Conservation (phyloP, 768 basidiomycete species). For the Tremella yokohamensis region DNA sequence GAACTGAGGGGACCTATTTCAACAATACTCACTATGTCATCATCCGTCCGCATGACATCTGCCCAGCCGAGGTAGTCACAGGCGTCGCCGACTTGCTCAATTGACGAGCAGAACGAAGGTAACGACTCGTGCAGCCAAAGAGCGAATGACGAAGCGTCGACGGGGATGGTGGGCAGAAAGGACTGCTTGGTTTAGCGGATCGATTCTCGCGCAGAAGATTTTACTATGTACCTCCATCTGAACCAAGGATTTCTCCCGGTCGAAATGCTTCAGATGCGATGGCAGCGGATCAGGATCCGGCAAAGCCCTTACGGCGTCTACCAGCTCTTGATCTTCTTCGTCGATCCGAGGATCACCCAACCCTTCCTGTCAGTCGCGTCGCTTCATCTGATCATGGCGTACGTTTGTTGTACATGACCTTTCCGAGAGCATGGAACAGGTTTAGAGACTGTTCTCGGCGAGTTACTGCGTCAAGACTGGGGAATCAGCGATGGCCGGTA, state of each 20-base stretch:
- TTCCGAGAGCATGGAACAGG: conserved; percentile 89
- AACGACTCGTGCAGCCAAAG: conserved; percentile 95
- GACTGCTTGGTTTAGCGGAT: conserved; percentile 24
- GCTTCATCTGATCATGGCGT: conserved; percentile 26
- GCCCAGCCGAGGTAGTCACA: conserved; percentile 43
- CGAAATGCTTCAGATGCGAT: conserved; percentile 59
- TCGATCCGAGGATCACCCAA: conserved; percentile 50
- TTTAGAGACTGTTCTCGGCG: conserved; percentile 78
- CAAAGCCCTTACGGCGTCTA: conserved; percentile 59
- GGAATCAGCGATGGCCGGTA: neutral
- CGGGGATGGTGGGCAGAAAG: conserved; percentile 55
- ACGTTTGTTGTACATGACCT: conserved; percentile 95
- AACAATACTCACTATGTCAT: conserved; percentile 47
- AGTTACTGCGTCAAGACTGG: conserved; percentile 69
- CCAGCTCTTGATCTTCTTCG: conserved; percentile 67
- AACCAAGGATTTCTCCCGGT: conserved; percentile 68
- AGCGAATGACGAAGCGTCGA: conserved; percentile 83
- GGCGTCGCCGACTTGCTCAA: conserved; percentile 58
- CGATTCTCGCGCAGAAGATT: neutral
- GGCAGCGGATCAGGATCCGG: conserved; percentile 60
- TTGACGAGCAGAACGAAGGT: conserved; percentile 70
- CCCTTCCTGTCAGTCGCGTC: conserved; percentile 19
- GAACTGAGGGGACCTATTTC: neutral
- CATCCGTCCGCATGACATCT: conserved; percentile 50
- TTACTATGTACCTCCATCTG: conserved; percentile 62